These are phyloP conservation scores for Globisporangium cystogenes DNA, from an alignment of 352 stramenopile genomes.

Conservation along the genomic window DNA sequence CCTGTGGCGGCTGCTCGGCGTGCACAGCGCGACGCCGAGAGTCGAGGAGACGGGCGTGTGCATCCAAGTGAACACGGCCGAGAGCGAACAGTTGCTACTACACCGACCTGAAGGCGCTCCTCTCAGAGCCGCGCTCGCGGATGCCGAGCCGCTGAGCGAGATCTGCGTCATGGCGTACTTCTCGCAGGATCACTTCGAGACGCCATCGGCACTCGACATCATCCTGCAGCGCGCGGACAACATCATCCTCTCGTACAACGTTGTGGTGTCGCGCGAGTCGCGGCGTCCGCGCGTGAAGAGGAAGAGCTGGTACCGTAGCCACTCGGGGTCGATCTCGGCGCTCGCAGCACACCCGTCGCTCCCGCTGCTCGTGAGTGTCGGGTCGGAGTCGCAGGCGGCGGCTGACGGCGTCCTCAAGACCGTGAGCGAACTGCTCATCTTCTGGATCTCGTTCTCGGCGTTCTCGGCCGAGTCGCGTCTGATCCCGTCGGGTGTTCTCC, in stretches of 20 bases:
- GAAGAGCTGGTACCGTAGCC: conserved; percentile 77
- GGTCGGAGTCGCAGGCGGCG: conserved; percentile 11
- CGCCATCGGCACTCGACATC: conserved; percentile 70
- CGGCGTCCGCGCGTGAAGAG: conserved; percentile 47
- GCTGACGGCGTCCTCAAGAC: conserved; percentile 13
- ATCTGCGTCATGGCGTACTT: conserved; percentile 81
- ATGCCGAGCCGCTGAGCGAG: conserved; percentile 35
- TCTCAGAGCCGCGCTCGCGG: neutral
- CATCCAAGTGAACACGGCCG: conserved; percentile 69
- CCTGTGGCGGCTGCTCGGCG: conserved; percentile 53
- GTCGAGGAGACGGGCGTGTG: conserved; percentile 57
- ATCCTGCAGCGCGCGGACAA: conserved; percentile 68
- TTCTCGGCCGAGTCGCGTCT: conserved; percentile 77
- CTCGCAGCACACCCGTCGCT: conserved; percentile 71
- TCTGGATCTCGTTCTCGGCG: conserved; percentile 79
- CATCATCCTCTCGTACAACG: conserved; percentile 72
- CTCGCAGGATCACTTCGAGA: conserved; percentile 60
- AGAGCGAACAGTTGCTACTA: conserved; percentile 18
- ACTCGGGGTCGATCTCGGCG: conserved; percentile 62
- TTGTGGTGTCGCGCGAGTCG: conserved; percentile 32
- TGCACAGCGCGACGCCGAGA: conserved; percentile 19
- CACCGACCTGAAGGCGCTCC: neutral
- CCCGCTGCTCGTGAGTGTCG: conserved; percentile 66
- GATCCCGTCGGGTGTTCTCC: conserved; percentile 70
- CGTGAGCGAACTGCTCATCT: conserved; percentile 71